phyloP scores from a whole-genome alignment of 164 flowering plant genomes.

The Liriodendron chinense region DNA sequence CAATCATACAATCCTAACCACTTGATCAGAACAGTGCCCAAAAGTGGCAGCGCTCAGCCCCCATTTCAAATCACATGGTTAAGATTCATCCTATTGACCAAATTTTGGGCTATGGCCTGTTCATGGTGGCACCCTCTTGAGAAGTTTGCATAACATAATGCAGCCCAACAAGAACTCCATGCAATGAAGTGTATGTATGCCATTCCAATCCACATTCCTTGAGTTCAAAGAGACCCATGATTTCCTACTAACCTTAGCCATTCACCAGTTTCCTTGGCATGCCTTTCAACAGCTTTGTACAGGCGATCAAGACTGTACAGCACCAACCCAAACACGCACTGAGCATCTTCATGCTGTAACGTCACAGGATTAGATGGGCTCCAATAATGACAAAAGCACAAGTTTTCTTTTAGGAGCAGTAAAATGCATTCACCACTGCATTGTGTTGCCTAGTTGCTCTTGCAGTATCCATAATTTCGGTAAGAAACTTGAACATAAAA shows the following conservation, averaged over 20 bases:
- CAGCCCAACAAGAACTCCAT: neutral
- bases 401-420: neutral
- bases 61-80: too few species aligned
- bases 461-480: too few species aligned
- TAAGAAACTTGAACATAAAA: too few species aligned
- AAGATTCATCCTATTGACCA: neutral
- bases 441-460: neutral
- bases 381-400: too few species aligned
- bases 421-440: neutral
- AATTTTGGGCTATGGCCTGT: too few species aligned
- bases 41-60: neutral
- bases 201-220: neutral
- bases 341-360: constrained; percentile 71
- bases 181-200: neutral
- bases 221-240: neutral
- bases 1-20: too few species aligned
- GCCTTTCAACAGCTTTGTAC: constrained; percentile 67
- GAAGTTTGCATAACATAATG: neutral
- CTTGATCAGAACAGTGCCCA: neutral
- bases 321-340: constrained; percentile 67
- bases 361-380: neutral
- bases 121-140: neutral
- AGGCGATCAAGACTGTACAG: constrained; percentile 71
- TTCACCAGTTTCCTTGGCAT: constrained; percentile 86
- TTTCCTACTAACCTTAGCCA: constrained; percentile 69